Evolutionary conservation across 345 rosid species (phyloP).

Genomic region (Bretschneidera sinensis): DNA sequence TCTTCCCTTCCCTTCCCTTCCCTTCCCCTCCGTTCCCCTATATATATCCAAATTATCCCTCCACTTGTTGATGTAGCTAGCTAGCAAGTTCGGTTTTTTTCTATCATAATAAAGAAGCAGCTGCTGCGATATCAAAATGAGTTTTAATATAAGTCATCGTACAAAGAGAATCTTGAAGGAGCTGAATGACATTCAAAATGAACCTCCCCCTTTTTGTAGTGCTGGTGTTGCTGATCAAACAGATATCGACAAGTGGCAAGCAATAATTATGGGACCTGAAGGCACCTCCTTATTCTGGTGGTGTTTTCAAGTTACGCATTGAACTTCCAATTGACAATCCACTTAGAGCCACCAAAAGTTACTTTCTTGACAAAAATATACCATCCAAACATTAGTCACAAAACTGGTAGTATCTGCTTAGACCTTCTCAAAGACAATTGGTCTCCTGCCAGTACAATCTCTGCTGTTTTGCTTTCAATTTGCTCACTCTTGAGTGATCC

Average conservation of each 20-base stretch:
- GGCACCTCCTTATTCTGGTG: constrained; percentile 15
- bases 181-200: too few relatives aligned
- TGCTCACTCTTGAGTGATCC: constrained; percentile 10
- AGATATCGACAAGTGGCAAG: constrained; percentile 3
- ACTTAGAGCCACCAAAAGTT: constrained; percentile 14
- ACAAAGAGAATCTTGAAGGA: too few relatives aligned
- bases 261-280: constrained; percentile 6
- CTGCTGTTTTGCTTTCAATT: background rate
- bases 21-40: too few relatives aligned
- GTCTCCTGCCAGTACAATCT: constrained; percentile 11
- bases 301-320: constrained; percentile 7
- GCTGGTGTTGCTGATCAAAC: too few relatives aligned
- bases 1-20: too few relatives aligned
- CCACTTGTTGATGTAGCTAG: too few relatives aligned
- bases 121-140: too few relatives aligned
- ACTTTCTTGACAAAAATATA: constrained; percentile 6
- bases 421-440: constrained; percentile 18
- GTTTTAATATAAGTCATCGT: too few relatives aligned
- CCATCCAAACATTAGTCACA: constrained; percentile 8
- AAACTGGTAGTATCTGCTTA: constrained; percentile 16
- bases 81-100: too few relatives aligned
- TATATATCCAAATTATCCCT: too few relatives aligned
- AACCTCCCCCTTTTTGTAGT: too few relatives aligned
- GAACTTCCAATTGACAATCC: constrained; percentile 11
- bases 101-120: too few relatives aligned